phyloP scores from a whole-genome alignment of 371 early-diverging fungal genomes.

The Umbelopsis sp. region DNA sequence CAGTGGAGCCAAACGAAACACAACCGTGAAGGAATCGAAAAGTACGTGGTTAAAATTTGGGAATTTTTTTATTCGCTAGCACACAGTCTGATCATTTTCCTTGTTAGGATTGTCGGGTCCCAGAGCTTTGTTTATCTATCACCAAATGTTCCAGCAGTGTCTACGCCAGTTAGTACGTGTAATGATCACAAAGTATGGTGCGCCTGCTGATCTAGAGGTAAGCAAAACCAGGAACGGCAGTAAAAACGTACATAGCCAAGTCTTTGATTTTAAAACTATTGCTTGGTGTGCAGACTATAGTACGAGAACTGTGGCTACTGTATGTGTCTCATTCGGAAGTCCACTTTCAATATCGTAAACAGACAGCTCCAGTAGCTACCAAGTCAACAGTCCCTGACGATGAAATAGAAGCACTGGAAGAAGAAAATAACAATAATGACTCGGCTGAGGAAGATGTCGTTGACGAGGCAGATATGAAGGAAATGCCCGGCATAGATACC shows the following conservation, averaged over 20 bases:
- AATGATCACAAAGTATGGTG: slow-evolving; percentile 35
- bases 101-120: not conserved
- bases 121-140: slow-evolving; percentile 21
- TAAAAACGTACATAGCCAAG: too few relatives aligned
- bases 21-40: not conserved
- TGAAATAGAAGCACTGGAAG: slow-evolving; percentile 3
- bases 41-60: not conserved
- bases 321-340: slow-evolving; percentile 26
- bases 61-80: not conserved
- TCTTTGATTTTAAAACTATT: too few relatives aligned
- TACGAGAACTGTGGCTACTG: slow-evolving; percentile 42
- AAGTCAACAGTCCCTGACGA: slow-evolving; percentile 20
- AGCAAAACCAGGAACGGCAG: not conserved
- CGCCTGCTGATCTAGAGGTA: slow-evolving; percentile 39
- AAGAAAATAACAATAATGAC: slow-evolving; percentile 1
- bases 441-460: not conserved
- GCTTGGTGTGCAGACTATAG: slow-evolving; percentile 22
- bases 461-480: not conserved
- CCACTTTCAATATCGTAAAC: slow-evolving; percentile 24
- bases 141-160: slow-evolving; percentile 26
- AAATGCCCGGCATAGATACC: not conserved
- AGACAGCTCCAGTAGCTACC: not conserved
- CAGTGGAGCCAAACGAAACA: not conserved
- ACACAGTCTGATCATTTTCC: not conserved
- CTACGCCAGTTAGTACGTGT: slow-evolving; percentile 28